These are phyloP conservation scores for Alternaria ventricosa DNA, from an alignment of 2,329 filamentous ascomycete genomes.

Conservation along the genomic window DNA sequence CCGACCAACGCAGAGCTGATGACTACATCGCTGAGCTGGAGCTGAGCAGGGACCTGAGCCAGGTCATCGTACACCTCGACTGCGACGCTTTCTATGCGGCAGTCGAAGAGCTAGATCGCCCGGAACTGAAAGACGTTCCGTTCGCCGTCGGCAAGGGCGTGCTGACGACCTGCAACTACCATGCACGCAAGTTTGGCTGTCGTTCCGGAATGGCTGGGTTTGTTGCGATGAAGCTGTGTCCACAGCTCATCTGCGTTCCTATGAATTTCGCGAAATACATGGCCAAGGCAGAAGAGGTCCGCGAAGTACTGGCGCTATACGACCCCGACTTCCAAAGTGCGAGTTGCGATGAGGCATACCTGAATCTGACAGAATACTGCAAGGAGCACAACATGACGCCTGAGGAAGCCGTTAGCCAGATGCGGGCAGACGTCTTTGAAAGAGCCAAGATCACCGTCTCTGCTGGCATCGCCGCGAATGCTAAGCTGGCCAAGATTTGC, in stretches of 20 bases:
- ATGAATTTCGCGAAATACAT: constrained; percentile 91
- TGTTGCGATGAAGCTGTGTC: constrained; percentile 92
- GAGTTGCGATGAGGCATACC: constrained; percentile 94
- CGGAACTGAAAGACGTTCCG: constrained; percentile 83
- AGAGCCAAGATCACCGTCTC: constrained; percentile 86
- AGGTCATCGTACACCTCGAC: constrained; percentile 88
- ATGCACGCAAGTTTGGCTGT: constrained; percentile 87
- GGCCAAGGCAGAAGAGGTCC: constrained; percentile 86
- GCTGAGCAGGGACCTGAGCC: constrained; percentile 76
- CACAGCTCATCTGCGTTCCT: constrained; percentile 79
- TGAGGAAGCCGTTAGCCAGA: constrained; percentile 75
- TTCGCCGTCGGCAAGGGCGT: constrained; percentile 87
- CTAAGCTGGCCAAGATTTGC: constrained; percentile 92
- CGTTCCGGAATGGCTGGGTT: constrained; percentile 96
- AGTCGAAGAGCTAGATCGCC: constrained; percentile 77
- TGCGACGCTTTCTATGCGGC: constrained; percentile 98
- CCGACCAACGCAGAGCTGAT: constrained; percentile 78
- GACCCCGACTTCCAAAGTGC: constrained; percentile 91
- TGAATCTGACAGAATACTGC: constrained; percentile 92
- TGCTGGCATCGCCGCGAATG: constrained; percentile 91
- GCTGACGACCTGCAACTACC: constrained; percentile 81
- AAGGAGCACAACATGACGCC: constrained; percentile 69
- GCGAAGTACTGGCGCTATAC: constrained; percentile 82
- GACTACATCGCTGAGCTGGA: constrained; percentile 83
- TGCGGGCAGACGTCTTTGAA: constrained; percentile 77